Evolutionary conservation across 352 stramenopile genomes (phyloP), one percentile per base, ranked within the genome.

Genomic region (Globisporangium perplexum): DNA sequence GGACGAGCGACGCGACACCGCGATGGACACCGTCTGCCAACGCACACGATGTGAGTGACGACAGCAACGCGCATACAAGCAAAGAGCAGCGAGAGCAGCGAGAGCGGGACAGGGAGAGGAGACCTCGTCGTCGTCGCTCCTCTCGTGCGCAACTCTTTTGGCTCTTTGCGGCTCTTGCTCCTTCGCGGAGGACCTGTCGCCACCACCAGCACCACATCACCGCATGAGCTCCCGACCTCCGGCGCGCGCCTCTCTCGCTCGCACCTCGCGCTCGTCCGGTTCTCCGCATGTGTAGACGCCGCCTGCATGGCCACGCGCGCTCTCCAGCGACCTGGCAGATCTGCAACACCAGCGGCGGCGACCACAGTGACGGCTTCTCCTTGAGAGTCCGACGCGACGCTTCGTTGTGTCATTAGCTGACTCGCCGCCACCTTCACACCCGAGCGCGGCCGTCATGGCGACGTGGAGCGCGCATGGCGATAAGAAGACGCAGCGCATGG

Each of bases 401-500:
- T 42, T 43, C 36, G 26, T n/a, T 26, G 7, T 12, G 5, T 18
- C 26, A 30, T 26, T 23, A 7, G n/a, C 24, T 26, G 39, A 22
- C 10, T 17, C 26, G n/a, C 23, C 31, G 26, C 38, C 22, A 20
- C 7, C 1, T 33, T 23, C 20, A 22, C 26, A 10, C 23, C 41
- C 7, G 12, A n/a, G 23, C n/a, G 20, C 15, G 7, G n/a, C 4
- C n/a, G n/a, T n/a, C 14, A 57, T 51, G 43, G 52, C 58, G 24
- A 59, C 51, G 46, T 59, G 50, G 58, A 55, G 45, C 38, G 55
- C 38, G n/a, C 50, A 60, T 52, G 47, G 30, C 23, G 58, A 64
- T 12, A 55, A 55, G 46, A 58, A 58, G 26, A 20, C 26, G 14
- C 51, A 64, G 30, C 58, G 58, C 24, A 64, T 64, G 58, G 58